A percentile compares a stretch with the other conserved stretches of the same genome.
Conservation (phyloP, 305 asterid genomes). For the Fraxinus baroniana region DNA sequence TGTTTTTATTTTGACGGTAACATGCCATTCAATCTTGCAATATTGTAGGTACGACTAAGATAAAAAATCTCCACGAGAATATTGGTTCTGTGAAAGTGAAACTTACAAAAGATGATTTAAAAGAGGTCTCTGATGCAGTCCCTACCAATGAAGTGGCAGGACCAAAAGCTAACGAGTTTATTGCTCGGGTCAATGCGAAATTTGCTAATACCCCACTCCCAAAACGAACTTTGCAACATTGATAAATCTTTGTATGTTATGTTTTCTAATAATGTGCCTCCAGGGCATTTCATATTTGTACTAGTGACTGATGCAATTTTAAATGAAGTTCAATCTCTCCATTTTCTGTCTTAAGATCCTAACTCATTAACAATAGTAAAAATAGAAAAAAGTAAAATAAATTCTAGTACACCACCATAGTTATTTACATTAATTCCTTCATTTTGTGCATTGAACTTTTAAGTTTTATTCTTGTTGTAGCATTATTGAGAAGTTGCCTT, state of each 20-base stretch:
- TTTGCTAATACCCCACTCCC: slow-evolving; percentile 46
- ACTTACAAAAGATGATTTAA: slow-evolving; percentile 36
- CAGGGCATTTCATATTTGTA: not conserved
- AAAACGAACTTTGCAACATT: not conserved
- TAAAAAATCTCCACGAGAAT: slow-evolving; percentile 45
- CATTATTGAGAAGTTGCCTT: too few species aligned
- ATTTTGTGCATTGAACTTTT: too few species aligned
- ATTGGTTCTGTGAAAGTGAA: slow-evolving; percentile 40
- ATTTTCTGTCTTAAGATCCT: not conserved
- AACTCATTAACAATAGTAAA: not conserved
- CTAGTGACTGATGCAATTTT: not conserved
- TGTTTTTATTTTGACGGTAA: not conserved
- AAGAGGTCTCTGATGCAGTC: slow-evolving; percentile 41
- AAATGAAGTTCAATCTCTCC: not conserved
- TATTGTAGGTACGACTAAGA: slow-evolving; percentile 56
- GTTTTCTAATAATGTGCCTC: too few species aligned
- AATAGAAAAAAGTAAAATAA: too few species aligned
- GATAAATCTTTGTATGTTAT: not conserved
- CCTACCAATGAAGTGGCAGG: slow-evolving; percentile 48
- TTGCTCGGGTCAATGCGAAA: slow-evolving; percentile 25
- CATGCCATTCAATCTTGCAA: not conserved
- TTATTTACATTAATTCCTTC: too few species aligned
- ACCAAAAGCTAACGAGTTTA: slow-evolving; percentile 13
- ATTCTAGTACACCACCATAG: too few species aligned
- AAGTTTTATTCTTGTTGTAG: too few species aligned